Evolutionary conservation across 306 rosid genomes (phyloP), one percentile per base, ranked within the genome.

Genomic region (Sicyos baderoa): DNA sequence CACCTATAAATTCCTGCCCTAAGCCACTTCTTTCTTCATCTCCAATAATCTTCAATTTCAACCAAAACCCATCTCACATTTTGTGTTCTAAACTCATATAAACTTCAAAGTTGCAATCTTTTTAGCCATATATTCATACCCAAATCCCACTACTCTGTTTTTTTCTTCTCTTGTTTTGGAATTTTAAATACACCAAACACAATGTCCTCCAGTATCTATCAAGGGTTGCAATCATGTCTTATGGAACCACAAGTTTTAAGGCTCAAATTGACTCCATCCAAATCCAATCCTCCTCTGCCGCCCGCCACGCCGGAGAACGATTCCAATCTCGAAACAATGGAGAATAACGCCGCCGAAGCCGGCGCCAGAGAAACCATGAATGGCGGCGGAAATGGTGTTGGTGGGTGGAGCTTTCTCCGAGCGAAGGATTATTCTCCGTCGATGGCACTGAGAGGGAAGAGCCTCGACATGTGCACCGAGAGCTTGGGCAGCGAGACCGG

Each of bases 381-480:
- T 23, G 56, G 8, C 68, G 19, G 11, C 45, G 45, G 0, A 11
- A 32, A 25, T 45, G 70, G 22, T 29, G 42, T 12, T 19, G 40
- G 70, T 48, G 76, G 47, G 16, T 61, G 76, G 76, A 60, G 40
- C 23, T 60, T 49, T 45, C 70, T 73, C 70, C 76, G 49, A 73
- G 37, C 51, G 1, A 85, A 82, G 74, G 75, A 72, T 49, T 78
- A 79, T 7, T 76, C 88, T 62, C 35, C 66, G 14, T 71, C 79
- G 5, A 63, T 32, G 47, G 47, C 16, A 65, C 91, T 91, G 42
- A 88, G 79, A 29, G 74, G 78, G 17, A 77, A 74, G 75, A 85
- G 97, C 88, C 76, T 91, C 71, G 84, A 80, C 62, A 77, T 91
- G 82, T 91, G 97, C 76, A 91, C 97, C 1, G 97, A 91, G 78